Evolutionary conservation across 331 rosid genomes (phyloP).

Genomic region (Malus hybrid): DNA sequence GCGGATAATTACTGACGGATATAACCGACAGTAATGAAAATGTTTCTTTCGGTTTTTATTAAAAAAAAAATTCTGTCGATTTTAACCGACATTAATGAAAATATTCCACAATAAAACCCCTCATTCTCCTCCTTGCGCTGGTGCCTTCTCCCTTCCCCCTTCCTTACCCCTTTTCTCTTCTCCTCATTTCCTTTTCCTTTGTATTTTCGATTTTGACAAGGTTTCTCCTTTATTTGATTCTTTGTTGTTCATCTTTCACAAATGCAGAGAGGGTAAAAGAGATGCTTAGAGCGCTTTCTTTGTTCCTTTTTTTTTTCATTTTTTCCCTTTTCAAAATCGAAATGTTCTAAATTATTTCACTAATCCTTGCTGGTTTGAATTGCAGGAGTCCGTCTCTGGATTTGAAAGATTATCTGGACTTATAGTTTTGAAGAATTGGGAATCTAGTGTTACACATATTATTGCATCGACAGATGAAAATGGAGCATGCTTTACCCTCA

Average conservation of each 20-base stretch:
- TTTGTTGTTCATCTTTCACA: conserved; percentile 89
- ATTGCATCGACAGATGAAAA: conserved; percentile 75
- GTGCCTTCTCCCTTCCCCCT: no score
- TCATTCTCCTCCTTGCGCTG: no score
- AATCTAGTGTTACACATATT: conserved; percentile 74
- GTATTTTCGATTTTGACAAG: no score
- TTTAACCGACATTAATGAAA: no score
- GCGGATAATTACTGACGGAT: no score
- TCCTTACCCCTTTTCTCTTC: no score
- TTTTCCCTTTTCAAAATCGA: background rate
- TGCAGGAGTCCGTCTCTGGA: conserved; percentile 64
- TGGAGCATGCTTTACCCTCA: conserved; percentile 74
- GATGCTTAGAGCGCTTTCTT: conserved; percentile 7
- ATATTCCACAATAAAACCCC: no score
- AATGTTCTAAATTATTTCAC: background rate
- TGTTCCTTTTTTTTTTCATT: background rate
- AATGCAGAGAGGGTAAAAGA: conserved; percentile 58
- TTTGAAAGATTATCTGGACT: conserved; percentile 58
- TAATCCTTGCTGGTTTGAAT: conserved; percentile 8
- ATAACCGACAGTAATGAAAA: no score
- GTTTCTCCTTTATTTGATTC: conserved; percentile 16
- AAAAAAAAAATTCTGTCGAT: no score
- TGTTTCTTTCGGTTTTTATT: no score
- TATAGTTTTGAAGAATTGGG: conserved; percentile 67
- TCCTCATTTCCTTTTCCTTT: no score